phyloP scores from a whole-genome alignment of 2,329 filamentous ascomycete genomes.

The Byssochlamys sp. region DNA sequence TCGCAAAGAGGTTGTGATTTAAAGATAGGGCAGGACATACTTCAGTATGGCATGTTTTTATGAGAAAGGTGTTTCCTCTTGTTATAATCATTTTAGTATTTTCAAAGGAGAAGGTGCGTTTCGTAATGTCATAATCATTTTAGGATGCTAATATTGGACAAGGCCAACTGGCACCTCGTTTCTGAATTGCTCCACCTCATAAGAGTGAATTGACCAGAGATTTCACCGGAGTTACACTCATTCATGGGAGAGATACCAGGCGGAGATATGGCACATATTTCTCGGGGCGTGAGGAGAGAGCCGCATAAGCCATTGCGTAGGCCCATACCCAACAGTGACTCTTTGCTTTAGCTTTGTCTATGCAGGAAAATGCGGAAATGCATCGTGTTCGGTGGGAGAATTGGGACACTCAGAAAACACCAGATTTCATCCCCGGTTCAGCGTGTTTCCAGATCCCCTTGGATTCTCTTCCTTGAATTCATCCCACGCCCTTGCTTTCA shows the following conservation, averaged over 20 bases:
- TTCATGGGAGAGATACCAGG: constrained; percentile 2
- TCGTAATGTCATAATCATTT: background rate
- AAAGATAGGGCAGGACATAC: constrained; percentile 24
- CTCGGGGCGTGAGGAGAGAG: background rate
- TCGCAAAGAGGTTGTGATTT: constrained; percentile 28
- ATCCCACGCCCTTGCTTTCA: constrained; percentile 92
- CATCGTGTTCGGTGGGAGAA: background rate
- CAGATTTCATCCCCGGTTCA: constrained; percentile 36
- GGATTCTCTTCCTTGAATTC: constrained; percentile 87
- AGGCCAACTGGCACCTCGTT: constrained; percentile 11
- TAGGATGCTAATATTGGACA: background rate
- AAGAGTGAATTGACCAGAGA: constrained; percentile 11
- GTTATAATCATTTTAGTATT: too few relatives aligned
- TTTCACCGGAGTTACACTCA: constrained; percentile 9
- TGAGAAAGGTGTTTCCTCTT: constrained; percentile 6
- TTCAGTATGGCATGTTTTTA: constrained; percentile 31
- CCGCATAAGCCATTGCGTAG: background rate
- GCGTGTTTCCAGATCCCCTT: constrained; percentile 46
- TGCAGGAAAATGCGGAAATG: background rate
- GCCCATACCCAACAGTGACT: background rate
- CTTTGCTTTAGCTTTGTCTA: background rate
- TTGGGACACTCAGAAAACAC: background rate
- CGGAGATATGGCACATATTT: background rate
- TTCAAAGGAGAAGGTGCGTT: constrained; percentile 1
- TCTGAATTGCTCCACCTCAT: constrained; percentile 8